These are phyloP conservation scores for Wickerhamiella spandovensis DNA, from an alignment of 805 yeast genomes.

Conservation along the genomic window DNA sequence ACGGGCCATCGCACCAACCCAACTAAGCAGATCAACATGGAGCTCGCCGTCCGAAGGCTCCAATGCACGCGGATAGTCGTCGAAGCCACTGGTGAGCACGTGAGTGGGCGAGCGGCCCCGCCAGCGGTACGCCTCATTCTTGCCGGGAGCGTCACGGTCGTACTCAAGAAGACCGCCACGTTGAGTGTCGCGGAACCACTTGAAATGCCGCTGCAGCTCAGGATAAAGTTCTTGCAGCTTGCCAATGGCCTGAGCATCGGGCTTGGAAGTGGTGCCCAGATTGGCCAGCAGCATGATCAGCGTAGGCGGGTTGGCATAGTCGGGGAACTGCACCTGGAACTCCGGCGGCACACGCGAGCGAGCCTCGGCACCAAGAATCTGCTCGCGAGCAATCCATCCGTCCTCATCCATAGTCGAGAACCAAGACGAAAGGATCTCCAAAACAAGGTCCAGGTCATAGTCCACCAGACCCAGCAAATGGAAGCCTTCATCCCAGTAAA, in stretches of 20 bases:
- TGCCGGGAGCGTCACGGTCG: slow-evolving; percentile 40
- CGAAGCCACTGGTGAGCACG: slow-evolving; percentile 85
- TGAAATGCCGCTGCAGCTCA: slow-evolving; percentile 57
- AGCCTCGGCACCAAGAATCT: slow-evolving; percentile 83
- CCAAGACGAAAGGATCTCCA: slow-evolving; percentile 81
- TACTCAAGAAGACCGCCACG: slow-evolving; percentile 60
- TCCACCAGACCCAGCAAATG: slow-evolving; percentile 71
- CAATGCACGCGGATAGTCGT: slow-evolving; percentile 82
- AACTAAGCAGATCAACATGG: slow-evolving; percentile 75
- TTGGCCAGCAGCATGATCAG: slow-evolving; percentile 45
- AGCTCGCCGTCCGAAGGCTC: slow-evolving; percentile 79
- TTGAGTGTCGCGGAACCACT: slow-evolving; percentile 77
- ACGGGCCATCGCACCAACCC: slow-evolving; percentile 89
- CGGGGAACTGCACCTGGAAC: slow-evolving; percentile 75
- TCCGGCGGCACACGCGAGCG: slow-evolving; percentile 75
- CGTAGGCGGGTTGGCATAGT: slow-evolving; percentile 93
- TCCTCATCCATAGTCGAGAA: slow-evolving; percentile 69
- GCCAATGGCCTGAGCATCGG: slow-evolving; percentile 2
- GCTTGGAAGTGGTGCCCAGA: slow-evolving; percentile 30
- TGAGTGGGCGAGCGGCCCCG: slow-evolving; percentile 77
- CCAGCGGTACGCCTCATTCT: slow-evolving; percentile 74
- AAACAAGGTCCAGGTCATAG: slow-evolving; percentile 69
- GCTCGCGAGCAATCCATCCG: slow-evolving; percentile 97
- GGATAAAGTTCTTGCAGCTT: slow-evolving; percentile 51
- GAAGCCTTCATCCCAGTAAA: slow-evolving; percentile 98